Conservation (phyloP, 2,329 filamentous ascomycete species). For the Clarireedia hainanense region DNA sequence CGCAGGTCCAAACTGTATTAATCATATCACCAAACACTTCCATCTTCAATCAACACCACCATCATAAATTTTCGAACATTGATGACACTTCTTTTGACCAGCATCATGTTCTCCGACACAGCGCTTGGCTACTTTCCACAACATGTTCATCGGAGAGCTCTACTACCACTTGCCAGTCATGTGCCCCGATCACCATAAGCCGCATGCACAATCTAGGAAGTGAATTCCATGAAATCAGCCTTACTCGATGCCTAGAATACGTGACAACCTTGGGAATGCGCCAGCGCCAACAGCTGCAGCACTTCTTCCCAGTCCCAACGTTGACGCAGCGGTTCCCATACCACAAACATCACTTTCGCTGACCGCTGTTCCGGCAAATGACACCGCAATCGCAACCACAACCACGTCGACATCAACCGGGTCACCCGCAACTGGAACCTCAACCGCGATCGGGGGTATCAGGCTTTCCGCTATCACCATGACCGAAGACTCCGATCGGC, state of each 20-base stretch:
- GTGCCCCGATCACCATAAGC: background rate
- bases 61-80: background rate
- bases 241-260: background rate
- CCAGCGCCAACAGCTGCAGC: background rate
- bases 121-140: background rate
- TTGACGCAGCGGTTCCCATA: background rate
- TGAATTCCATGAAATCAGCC: background rate
- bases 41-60: background rate
- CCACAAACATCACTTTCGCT: background rate
- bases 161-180: background rate
- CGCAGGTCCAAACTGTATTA: too few relatives aligned
- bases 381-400: background rate
- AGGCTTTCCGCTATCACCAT: background rate
- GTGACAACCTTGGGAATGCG: background rate
- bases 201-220: background rate
- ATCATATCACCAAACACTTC: background rate
- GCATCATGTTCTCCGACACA: background rate
- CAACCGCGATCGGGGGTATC: background rate
- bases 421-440: background rate
- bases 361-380: constrained; percentile 1
- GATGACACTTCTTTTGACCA: background rate
- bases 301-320: background rate
- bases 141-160: background rate
- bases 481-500: constrained; percentile 1
- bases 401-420: background rate